These are phyloP conservation scores for Monsonia emarginata DNA, from an alignment of 441 rosid genomes.

Conservation along the genomic window DNA sequence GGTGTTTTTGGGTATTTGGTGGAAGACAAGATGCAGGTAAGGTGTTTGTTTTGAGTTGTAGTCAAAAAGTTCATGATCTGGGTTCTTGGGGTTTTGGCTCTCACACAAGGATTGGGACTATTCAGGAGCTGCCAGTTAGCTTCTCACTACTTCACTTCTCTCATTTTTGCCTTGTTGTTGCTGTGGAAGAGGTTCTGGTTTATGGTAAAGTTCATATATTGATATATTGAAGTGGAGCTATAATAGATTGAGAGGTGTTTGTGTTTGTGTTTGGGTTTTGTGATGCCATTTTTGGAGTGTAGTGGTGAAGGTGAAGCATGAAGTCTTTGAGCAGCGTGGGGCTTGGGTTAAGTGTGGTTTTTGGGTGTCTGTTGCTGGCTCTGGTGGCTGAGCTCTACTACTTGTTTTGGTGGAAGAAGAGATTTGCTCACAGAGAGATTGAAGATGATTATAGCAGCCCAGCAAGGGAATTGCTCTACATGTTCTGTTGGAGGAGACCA, in stretches of 20 bases:
- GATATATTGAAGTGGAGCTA: conserved; percentile 5
- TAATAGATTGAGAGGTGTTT: background rate
- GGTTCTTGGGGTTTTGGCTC: conserved; percentile 21
- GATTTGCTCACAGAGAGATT: conserved; percentile 31
- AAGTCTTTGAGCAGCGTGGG: conserved; percentile 81
- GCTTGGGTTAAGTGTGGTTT: conserved; percentile 74
- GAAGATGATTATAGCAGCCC: conserved; percentile 52
- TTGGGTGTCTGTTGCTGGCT: conserved; percentile 69
- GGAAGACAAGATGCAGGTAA: background rate
- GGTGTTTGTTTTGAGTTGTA: conserved; percentile 12
- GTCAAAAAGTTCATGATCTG: conserved; percentile 21
- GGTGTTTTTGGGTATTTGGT: conserved; percentile 3
- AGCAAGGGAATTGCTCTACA: conserved; percentile 55
- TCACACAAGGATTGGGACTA: conserved; percentile 27
- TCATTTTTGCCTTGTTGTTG: conserved; percentile 7
- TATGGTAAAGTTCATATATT: conserved; percentile 9
- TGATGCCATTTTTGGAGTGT: conserved; percentile 22
- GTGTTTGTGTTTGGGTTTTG: too few species aligned
- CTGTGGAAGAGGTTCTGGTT: background rate
- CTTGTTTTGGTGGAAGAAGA: conserved; percentile 82
- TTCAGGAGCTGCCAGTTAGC: conserved; percentile 14
- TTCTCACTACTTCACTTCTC: conserved; percentile 2
- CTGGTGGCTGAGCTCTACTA: conserved; percentile 72
- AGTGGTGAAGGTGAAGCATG: conserved; percentile 31
- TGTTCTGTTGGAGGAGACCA: conserved; percentile 61